Base-by-base conservation (phyloP, 331 rosid genomes). In the Phaseolus coccineus region DNA sequence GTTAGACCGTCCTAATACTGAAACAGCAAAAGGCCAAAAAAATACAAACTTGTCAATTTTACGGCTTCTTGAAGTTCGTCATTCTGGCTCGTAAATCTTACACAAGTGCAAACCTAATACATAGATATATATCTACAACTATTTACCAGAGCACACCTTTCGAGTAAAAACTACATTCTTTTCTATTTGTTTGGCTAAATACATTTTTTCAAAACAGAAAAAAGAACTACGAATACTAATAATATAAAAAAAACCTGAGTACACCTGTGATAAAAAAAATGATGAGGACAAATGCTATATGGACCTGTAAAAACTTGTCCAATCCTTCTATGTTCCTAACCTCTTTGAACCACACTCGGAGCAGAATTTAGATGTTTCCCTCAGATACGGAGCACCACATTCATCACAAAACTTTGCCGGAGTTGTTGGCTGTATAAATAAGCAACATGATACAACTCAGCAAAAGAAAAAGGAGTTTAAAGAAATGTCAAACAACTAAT, bases 301-400 rank as follows among this genome's bases (percentile, higher is more conserved):
- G 76, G 48, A 59, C 14, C 28, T 55, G 56, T 71, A 72, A 39
- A 19, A 51, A 76, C 47, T 7, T n/a, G 57, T 69, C 47, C 72
- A 44, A 53, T 31, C 27, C 58, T 57, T 37, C 86, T 82, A 94
- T 63, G 76, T 88, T 68, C 97, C 97, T 77, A 93, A 79, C 77
- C 99, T 84, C 94, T 95, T 93, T 9, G 89, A 89, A 69, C 99
- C 98, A 31, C 99, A 95, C 73, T 91, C 96, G 0, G 97, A 90
- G 91, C 99, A 95, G 86, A 91, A 95, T 79, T 91, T 95, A 0
- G 99, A 95, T 33, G 97, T 89, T 84, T 95, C 98, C 90, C 97
- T 89, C 83, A 91, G 58, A 89, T 91, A 93, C 35, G 73, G 94
- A 35, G 93, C 90, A 5, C 97, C 99, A 55, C 99, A 95, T 88